phyloP scores from a whole-genome alignment of 2,329 filamentous ascomycete genomes.

The Lasiodiplodia sp. region DNA sequence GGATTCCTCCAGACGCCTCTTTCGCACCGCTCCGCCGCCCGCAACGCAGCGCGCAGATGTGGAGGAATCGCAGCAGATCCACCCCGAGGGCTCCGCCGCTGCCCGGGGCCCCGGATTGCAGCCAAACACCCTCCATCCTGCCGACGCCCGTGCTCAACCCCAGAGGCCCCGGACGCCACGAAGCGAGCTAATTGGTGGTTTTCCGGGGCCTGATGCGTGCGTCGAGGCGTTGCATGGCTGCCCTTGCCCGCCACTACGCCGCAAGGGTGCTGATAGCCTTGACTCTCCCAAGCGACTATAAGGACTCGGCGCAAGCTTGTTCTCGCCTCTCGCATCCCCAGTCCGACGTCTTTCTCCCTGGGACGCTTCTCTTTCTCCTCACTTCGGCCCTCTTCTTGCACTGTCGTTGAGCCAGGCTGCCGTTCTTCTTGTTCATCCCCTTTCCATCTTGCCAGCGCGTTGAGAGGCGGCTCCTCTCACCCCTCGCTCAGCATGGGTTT shows the following conservation, averaged over 20 bases:
- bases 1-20: slow-evolving; percentile 17
- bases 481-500: slow-evolving; percentile 20
- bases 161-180: slow-evolving; percentile 12
- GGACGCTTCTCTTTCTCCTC: background rate
- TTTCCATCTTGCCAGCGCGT: background rate
- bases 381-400: background rate
- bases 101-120: slow-evolving; percentile 27
- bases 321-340: background rate
- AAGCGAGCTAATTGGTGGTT: slow-evolving; percentile 12
- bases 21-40: background rate
- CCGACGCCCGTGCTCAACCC: slow-evolving; percentile 3
- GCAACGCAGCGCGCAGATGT: background rate
- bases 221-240: slow-evolving; percentile 17
- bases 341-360: background rate
- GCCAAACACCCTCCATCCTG: background rate
- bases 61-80: slow-evolving; percentile 19
- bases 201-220: slow-evolving; percentile 17
- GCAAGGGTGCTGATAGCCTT: slow-evolving; percentile 21
- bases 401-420: background rate
- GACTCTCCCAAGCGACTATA: slow-evolving; percentile 18
- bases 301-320: slow-evolving; percentile 25
- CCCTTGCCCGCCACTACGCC: slow-evolving; percentile 3
- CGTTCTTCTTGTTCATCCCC: background rate
- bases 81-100: background rate
- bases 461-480: slow-evolving; percentile 3